Conservation (phyloP, 129 eudicot genomes). For the Kitagawia praeruptora region DNA sequence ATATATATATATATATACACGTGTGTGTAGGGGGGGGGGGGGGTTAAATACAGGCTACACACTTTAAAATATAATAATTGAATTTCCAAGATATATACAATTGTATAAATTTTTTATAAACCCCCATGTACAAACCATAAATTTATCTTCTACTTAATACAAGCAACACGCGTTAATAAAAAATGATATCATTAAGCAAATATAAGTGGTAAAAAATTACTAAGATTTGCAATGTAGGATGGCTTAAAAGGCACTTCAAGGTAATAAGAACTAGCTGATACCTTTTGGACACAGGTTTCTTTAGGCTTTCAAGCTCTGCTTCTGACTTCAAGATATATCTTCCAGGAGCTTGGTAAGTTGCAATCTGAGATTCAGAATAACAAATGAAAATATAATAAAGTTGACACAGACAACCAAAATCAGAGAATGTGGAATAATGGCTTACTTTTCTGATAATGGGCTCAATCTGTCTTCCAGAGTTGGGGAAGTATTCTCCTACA, state of each 20-base stretch:
- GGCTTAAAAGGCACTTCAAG: neutral
- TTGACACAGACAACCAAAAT: constrained; percentile 7
- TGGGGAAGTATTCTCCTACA: constrained; percentile 58
- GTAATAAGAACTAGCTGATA: constrained; percentile 11
- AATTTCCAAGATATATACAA: neutral
- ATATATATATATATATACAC: too few relatives aligned
- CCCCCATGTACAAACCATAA: neutral
- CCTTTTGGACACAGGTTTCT: constrained; percentile 62
- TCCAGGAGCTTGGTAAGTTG: constrained; percentile 70
- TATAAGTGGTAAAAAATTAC: neutral
- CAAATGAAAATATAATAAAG: constrained; percentile 14
- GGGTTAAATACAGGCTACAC: too few relatives aligned
- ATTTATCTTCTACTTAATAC: neutral
- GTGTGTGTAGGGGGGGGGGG: too few relatives aligned
- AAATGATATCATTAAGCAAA: neutral
- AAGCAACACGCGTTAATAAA: neutral
- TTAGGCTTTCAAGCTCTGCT: constrained; percentile 47
- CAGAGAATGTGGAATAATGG: constrained; percentile 5
- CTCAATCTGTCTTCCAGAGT: constrained; percentile 65
- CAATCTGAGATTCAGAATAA: constrained; percentile 46
- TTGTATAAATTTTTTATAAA: neutral
- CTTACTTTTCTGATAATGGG: constrained; percentile 73
- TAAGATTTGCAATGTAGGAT: neutral
- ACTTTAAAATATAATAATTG: too few relatives aligned
- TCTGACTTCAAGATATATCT: constrained; percentile 72